phyloP scores from a whole-genome alignment of 1,284 basidiomycete species.

The Lignosus rhinocerotis region DNA sequence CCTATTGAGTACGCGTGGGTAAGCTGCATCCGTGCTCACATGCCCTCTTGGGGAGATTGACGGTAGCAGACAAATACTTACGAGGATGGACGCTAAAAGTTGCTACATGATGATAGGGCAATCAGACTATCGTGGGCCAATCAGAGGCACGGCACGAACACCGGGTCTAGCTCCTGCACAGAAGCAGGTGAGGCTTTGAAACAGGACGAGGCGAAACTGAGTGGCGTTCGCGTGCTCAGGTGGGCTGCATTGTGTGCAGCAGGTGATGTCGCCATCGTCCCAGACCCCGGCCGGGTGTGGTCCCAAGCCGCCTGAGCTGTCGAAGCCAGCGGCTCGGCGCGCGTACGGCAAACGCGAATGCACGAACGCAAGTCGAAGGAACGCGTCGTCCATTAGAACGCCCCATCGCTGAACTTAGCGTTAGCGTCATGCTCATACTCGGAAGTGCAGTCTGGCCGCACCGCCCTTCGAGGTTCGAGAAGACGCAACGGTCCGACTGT shows the following conservation, averaged over 20 bases:
- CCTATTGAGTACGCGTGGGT: not conserved
- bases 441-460: conserved; percentile 1
- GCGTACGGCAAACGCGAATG: not conserved
- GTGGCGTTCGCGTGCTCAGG: conserved; percentile 3
- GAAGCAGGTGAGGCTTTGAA: not conserved
- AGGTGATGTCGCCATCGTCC: conserved; percentile 15
- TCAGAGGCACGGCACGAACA: conserved; percentile 2
- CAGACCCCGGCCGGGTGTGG: not conserved
- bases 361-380: conserved; percentile 7
- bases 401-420: conserved; percentile 7
- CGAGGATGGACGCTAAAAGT: not conserved
- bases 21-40: not conserved
- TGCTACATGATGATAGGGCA: not conserved
- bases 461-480: conserved; percentile 5
- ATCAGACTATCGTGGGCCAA: conserved; percentile 7
- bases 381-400: conserved; percentile 4
- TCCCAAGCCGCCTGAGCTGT: conserved; percentile 1
- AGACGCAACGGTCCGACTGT: conserved; percentile 10
- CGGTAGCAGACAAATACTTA: not conserved
- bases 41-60: not conserved
- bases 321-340: conserved; percentile 1
- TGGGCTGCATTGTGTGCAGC: conserved; percentile 9
- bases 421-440: conserved; percentile 7
- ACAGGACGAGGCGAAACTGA: conserved; percentile 1
- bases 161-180: not conserved